phyloP scores from a whole-genome alignment of 176 grass and related monocot genomes.

The bread wheat (Triticum aestivum) region IWGSC_CS_RefSeq_v2.1 NC_057809.1:71025129-71025628 shows the following conservation, averaged over 20 bases:
- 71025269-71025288: constrained; percentile 67
- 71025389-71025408: constrained; percentile 92
- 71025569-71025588: constrained; percentile 66
- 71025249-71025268: constrained; percentile 67
- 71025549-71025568: constrained; percentile 79
- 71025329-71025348: neutral
- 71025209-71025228: constrained; percentile 86
- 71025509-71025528: neutral
- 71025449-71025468: constrained; percentile 99
- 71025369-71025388: constrained; percentile 65
- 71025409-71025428: constrained; percentile 94
- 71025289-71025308: neutral
- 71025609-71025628: constrained; percentile 93
- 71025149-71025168: neutral
- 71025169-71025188: constrained; percentile 11
- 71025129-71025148: neutral
- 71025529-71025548: constrained; percentile 34
- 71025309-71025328: constrained; percentile 21
- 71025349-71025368: constrained; percentile 9
- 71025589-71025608: constrained; percentile 89
- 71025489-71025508: constrained; percentile 24
- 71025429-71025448: constrained; percentile 79
- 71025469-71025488: constrained; percentile 66
- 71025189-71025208: constrained; percentile 41
- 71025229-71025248: constrained; percentile 89